Evolutionary conservation across 805 yeast species (phyloP), one percentile per base, ranked within the genome.

Genomic region (Hanseniaspora occidentalis): DNA sequence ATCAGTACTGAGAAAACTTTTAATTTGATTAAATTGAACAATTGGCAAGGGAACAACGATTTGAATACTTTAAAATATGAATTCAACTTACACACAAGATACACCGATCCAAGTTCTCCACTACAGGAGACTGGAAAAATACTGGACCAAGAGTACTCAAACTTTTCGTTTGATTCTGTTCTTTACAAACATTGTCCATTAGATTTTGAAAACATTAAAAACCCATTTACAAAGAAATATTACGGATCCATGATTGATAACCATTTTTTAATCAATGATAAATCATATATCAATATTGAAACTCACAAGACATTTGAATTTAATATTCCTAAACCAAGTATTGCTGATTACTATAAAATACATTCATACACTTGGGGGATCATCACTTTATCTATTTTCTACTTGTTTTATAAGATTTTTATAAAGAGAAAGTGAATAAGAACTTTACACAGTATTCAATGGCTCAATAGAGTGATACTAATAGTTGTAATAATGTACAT

Each of bases 41-140:
- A 24, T 14, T 31, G 17, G 13, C 23, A 38, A 4, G 17, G 14
- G 11, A 17, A 21, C 8, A 16, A 29, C 13, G 29, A 11, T 7
- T 18, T 31, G 9, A 11, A 14, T 13, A 16, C 49, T 9, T 41
- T 36, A 18, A 10, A 45, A 4, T 53, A 51, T 41, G 65, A 58
- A 18, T 52, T 75, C 6, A 68, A 69, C 6, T 50, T 71, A 46
- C 80, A 75, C 50, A 65, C 74, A 29, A 62, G 81, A 37, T 75
- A 75, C 48, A 62, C 65, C 9, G 49, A 48, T 23, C 78, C 79
- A 2, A 41, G 51, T 6, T 3, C 7, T 5, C 9, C 21, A 22
- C 1, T 21, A 49, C 31, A 38, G 41, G 20, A 42, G 47, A 10
- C 43, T 43, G 2, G 44, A 49, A 3, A 42, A 47, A 7, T n/a